Evolutionary conservation across 2,329 filamentous ascomycete species (phyloP), one percentile per base, ranked within the genome.

Genomic region (Malbranchea zuffiana): DNA sequence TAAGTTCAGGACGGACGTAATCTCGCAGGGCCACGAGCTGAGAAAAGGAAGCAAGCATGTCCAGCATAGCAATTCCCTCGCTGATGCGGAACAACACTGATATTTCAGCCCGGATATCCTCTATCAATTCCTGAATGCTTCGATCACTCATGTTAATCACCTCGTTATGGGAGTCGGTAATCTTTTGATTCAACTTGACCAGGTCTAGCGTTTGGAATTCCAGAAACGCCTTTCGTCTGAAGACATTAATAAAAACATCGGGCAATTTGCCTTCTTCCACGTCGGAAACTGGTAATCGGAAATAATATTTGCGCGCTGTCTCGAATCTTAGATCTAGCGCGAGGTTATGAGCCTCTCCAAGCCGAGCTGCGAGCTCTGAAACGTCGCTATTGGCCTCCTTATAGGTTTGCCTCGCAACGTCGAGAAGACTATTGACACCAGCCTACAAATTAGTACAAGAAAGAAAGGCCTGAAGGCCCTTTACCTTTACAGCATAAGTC

Each of bases 191-290:
- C 25, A 84, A 66, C 53, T 95, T 90, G 44, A 94, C 71, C 7
- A 98, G 68, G 37, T 80, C 72, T 6, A 96, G 56, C 0, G 90
- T 96, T 50, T 92, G 84, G 47, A 86, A 96, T 55, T 96, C 85
- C 20, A 93, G 70, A 38, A 69, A 71, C n/a, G 75, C 75, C 50
- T 80, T 85, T 50, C 78, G 85, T 28, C 70, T 69, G 45, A 79
- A 74, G 1, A 73, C 65, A 45, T 96, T 95, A 55, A 93, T 81
- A 44, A 96, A 80, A 1, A 80, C 54, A 1, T 75, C 67, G 0
- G 83, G 82, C 1, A 87, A 54, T 2, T 45, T 29, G 0, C 65
- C 63, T 10, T 72, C 65, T 18, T 81, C 75, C 8, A 86, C 68
- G 29, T 87, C 78, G 2, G 59, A 64, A 3, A 67, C 63, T 11